A percentile compares a stretch with the other conserved stretches of the same genome.
These are phyloP conservation scores for Pyrenochaeta sp. DNA, from an alignment of 2,329 filamentous ascomycete genomes.

Conservation along the genomic window DNA sequence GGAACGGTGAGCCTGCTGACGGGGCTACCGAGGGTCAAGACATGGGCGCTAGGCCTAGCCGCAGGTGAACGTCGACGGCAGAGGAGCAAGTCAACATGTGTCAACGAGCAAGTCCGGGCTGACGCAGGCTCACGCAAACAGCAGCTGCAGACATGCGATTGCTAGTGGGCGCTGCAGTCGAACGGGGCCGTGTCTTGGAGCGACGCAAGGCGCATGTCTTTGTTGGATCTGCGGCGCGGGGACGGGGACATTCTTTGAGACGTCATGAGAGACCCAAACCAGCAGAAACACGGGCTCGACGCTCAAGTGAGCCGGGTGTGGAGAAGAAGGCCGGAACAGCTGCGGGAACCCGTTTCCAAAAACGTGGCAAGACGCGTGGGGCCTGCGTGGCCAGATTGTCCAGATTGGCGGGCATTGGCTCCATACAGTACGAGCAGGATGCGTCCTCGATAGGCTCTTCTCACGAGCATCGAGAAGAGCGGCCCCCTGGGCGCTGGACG, in stretches of 20 bases:
- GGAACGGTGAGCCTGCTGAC: not conserved
- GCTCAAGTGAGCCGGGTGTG: not conserved
- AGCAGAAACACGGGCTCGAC: no score
- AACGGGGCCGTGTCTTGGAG: slow-evolving; percentile 2
- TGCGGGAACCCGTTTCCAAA: slow-evolving; percentile 22
- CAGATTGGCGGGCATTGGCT: slow-evolving; percentile 1
- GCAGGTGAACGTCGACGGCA: slow-evolving; percentile 23
- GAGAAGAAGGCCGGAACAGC: not conserved
- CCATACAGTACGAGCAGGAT: slow-evolving; percentile 3
- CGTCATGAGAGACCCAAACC: no score
- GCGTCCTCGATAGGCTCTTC: slow-evolving; percentile 1
- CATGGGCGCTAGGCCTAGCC: slow-evolving; percentile 14
- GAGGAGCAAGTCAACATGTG: slow-evolving; percentile 24
- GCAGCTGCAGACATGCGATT: not conserved
- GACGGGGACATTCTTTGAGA: no score
- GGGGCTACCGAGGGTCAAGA: not conserved
- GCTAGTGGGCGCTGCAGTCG: not conserved
- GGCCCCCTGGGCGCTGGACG: slow-evolving; percentile 7
- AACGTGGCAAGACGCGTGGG: slow-evolving; percentile 32
- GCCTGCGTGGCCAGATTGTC: slow-evolving; percentile 5
- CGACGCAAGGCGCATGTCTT: slow-evolving; percentile 10
- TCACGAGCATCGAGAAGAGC: not conserved
- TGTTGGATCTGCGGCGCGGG: not conserved
- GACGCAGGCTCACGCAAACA: not conserved
- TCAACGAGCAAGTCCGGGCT: slow-evolving; percentile 3